Percentiles rank a stretch among this genome's conserved stretches.
phyloP scores from a whole-genome alignment of 2,329 filamentous ascomycete genomes.

The Pseudopithomyces chartarum region DNA sequence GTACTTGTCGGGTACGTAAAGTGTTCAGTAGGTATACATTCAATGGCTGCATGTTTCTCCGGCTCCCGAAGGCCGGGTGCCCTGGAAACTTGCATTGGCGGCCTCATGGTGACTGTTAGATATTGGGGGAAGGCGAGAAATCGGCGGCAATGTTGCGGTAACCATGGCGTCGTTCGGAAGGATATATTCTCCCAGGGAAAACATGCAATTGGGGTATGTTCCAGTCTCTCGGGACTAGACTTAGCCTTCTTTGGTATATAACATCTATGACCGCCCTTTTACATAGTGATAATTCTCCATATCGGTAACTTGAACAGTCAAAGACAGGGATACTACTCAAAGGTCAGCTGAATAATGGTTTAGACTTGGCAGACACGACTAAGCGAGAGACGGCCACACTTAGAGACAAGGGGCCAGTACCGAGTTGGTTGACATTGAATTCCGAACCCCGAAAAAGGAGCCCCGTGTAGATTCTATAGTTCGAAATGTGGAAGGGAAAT shows the following conservation, averaged over 20 bases:
- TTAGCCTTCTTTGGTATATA: neutral
- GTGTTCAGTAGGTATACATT: neutral
- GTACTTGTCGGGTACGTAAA: neutral
- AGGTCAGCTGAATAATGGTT: neutral
- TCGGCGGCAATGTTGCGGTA: neutral
- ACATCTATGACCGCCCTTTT: neutral
- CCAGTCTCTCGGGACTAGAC: neutral
- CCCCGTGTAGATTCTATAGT: neutral
- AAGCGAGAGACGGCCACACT: neutral
- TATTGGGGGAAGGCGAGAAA: neutral
- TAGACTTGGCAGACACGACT: neutral
- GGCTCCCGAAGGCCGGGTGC: neutral
- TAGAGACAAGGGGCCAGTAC: neutral
- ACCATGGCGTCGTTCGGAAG: neutral
- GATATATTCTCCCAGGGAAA: neutral
- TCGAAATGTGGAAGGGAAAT: neutral
- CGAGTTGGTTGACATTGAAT: neutral
- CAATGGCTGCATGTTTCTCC: neutral
- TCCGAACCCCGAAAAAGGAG: neutral
- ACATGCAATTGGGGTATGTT: neutral
- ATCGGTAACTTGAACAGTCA: neutral
- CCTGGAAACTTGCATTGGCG: neutral
- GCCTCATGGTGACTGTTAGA: neutral
- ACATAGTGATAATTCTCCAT: neutral
- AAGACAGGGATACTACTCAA: neutral